phyloP scores from a whole-genome alignment of 1,139 yeast species.

The Hyphopichia burtonii region DNA sequence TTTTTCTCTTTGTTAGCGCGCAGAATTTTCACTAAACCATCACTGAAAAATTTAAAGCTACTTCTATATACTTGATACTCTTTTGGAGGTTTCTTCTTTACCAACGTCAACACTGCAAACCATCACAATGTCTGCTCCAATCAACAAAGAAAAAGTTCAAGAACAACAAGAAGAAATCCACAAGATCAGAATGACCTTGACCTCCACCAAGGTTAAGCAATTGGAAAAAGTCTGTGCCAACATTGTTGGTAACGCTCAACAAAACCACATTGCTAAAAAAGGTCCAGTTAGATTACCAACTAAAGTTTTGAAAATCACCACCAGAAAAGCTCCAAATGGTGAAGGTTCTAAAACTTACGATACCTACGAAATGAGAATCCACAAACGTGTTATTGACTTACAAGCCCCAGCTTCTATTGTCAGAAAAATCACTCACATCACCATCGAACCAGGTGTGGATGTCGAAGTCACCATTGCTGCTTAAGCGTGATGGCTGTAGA shows the following conservation, averaged over 20 bases:
- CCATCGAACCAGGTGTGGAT: constrained; percentile 62
- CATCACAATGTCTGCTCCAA: constrained; percentile 66
- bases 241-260: constrained; percentile 87
- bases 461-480: constrained; percentile 44
- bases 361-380: constrained; percentile 99
- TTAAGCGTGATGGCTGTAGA: constrained; percentile 13
- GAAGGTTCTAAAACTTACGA: constrained; percentile 99
- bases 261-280: constrained; percentile 80
- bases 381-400: constrained; percentile 99
- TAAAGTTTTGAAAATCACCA: constrained; percentile 95
- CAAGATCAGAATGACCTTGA: constrained; percentile 99
- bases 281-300: constrained; percentile 99
- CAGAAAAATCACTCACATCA: constrained; percentile 93
- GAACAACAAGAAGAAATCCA: constrained; percentile 82
- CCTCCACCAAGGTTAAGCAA: constrained; percentile 98
- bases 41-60: constrained; percentile 15
- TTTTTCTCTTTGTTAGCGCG: not conserved
- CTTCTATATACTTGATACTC: not conserved
- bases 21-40: constrained; percentile 8
- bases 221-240: constrained; percentile 89
- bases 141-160: constrained; percentile 78
- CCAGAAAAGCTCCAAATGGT: constrained; percentile 99
- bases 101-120: constrained; percentile 42
- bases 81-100: constrained; percentile 14
- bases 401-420: constrained; percentile 95